Evolutionary conservation across 75 land plant genomes (phyloP).

Genomic region (Picea sitchensis): DNA sequence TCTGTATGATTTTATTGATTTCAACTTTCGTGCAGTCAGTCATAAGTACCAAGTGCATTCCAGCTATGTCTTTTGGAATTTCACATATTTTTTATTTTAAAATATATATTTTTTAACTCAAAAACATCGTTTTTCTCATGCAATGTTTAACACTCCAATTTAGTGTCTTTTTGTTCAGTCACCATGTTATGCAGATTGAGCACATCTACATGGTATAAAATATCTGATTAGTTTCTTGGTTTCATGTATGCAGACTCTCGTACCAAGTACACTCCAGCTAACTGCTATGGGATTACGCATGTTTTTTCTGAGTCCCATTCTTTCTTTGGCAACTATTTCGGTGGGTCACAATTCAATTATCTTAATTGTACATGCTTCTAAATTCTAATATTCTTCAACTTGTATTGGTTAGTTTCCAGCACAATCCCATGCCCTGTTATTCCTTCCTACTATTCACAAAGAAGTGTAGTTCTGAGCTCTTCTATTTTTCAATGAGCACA

Average conservation of each 20-base stretch:
- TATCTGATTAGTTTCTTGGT: background rate
- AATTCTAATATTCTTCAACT: background rate
- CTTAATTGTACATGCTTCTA: background rate
- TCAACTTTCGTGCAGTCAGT: too few relatives aligned
- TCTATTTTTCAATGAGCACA: conserved; percentile 17
- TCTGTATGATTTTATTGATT: too few relatives aligned
- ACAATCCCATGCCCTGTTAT: background rate
- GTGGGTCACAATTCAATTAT: conserved; percentile 28
- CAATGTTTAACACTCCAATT: background rate
- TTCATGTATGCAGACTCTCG: conserved; percentile 50
- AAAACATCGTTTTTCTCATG: background rate
- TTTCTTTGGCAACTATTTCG: conserved; percentile 67
- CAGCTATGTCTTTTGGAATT: background rate
- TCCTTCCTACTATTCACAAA: background rate
- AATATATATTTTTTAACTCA: background rate
- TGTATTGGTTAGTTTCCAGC: conserved; percentile 1
- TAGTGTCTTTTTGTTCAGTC: background rate
- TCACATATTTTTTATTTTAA: background rate
- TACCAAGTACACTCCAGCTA: conserved; percentile 79
- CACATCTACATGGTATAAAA: too few relatives aligned
- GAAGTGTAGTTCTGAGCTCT: conserved; percentile 11
- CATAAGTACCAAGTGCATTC: background rate
- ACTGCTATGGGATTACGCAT: conserved; percentile 78
- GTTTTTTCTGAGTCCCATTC: conserved; percentile 70
- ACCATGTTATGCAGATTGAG: too few relatives aligned